phyloP scores from a whole-genome alignment of 345 rosid species.

The Eucalyptus regnans region DNA sequence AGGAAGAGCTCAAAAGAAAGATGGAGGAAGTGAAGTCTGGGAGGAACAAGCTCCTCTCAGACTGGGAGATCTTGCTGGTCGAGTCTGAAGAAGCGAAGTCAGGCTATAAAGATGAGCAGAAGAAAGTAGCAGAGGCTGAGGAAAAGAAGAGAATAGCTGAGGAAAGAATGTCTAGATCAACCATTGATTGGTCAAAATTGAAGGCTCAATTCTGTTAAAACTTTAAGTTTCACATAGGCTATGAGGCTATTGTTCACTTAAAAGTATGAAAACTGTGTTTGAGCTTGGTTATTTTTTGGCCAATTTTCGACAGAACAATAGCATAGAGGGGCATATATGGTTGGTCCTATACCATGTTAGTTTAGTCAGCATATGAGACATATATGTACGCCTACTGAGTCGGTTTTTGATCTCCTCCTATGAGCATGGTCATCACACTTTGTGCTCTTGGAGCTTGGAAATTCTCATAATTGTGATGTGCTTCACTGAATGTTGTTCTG shows the following conservation, averaged over 20 bases:
- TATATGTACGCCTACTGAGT: neutral
- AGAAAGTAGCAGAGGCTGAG: neutral
- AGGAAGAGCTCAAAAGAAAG: neutral
- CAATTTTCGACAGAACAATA: neutral
- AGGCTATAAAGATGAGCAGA: neutral
- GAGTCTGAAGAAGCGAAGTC: neutral
- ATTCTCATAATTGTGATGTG: neutral
- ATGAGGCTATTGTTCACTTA: neutral
- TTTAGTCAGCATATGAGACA: neutral
- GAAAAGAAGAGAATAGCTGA: neutral
- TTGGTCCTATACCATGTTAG: neutral
- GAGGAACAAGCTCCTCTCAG: neutral
- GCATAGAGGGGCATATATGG: neutral
- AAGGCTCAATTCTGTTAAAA: neutral
- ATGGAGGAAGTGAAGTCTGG: neutral
- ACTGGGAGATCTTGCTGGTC: neutral
- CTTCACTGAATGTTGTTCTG: neutral
- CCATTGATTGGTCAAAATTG: neutral
- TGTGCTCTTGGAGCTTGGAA: neutral
- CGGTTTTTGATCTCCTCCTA: neutral
- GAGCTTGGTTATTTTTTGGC: neutral
- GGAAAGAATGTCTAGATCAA: neutral
- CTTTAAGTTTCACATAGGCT: neutral
- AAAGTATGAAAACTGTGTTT: neutral
- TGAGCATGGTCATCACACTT: neutral